Conservation (phyloP, 83 land plant species). For the Picea engelmannii region DNA sequence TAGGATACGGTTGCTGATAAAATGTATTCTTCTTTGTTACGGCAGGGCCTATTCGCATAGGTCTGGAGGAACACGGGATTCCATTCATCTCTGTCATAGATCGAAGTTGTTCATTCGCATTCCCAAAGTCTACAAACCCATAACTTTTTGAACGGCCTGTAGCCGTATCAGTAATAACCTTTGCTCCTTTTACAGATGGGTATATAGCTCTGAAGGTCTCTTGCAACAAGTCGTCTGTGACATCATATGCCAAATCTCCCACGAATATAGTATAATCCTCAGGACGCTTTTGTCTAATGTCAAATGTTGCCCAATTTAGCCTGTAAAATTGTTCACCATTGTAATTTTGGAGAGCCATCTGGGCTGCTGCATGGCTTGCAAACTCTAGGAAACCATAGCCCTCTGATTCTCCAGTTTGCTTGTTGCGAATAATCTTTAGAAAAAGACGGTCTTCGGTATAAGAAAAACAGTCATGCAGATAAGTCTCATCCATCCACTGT, state of each 20-base stretch:
- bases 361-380: conserved; percentile 44
- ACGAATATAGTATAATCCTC: conserved; percentile 56
- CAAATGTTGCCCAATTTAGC: conserved; percentile 62
- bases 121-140: background rate
- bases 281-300: background rate
- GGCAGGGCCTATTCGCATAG: conserved; percentile 65
- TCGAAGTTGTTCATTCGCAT: conserved; percentile 43
- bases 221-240: too few species aligned
- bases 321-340: conserved; percentile 54
- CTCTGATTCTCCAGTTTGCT: too few species aligned
- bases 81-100: conserved; percentile 74
- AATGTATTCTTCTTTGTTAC: too few species aligned
- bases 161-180: too few species aligned
- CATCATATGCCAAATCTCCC: conserved; percentile 20
- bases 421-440: too few species aligned
- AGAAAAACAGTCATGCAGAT: too few species aligned
- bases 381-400: conserved; percentile 76
- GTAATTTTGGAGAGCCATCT: conserved; percentile 43
- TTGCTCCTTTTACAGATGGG: too few species aligned
- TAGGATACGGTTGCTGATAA: too few species aligned
- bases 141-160: too few species aligned
- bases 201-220: too few species aligned
- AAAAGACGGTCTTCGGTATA: too few species aligned
- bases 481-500: too few species aligned
- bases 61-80: conserved; percentile 49